Conservation (phyloP, 2,329 filamentous ascomycete genomes). For the Blastomyces gilchristii region DNA sequence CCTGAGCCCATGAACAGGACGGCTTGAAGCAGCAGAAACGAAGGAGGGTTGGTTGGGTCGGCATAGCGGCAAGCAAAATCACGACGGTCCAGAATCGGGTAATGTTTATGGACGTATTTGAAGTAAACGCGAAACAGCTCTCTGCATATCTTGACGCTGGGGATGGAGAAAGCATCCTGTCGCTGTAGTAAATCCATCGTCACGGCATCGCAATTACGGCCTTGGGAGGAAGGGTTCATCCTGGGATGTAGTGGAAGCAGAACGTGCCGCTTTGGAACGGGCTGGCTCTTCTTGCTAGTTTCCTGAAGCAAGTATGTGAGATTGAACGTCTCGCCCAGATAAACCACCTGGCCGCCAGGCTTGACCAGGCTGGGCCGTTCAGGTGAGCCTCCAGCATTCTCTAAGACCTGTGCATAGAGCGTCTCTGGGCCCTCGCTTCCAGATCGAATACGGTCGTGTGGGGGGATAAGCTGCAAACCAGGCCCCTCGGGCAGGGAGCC, state of each 20-base stretch:
- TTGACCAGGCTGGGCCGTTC: conserved; percentile 6
- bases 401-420: conserved; percentile 6
- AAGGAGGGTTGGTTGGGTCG: conserved; percentile 4
- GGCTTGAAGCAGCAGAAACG: conserved; percentile 3
- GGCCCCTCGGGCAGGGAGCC: background rate
- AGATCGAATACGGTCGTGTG: background rate
- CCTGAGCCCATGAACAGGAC: conserved; percentile 6
- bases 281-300: conserved; percentile 2
- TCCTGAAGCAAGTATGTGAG: conserved; percentile 4
- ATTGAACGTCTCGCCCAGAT: conserved; percentile 6
- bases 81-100: conserved; percentile 5
- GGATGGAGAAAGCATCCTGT: conserved; percentile 6
- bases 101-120: conserved; percentile 6
- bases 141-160: conserved; percentile 3
- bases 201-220: conserved; percentile 3
- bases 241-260: conserved; percentile 3
- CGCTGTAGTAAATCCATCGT: conserved; percentile 5
- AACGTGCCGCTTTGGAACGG: conserved; percentile 1
- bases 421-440: conserved; percentile 4
- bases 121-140: conserved; percentile 7
- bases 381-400: conserved; percentile 3
- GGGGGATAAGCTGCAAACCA: background rate
- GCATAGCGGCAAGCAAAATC: conserved; percentile 6
- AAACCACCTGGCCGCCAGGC: conserved; percentile 5
- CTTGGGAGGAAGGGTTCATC: background rate